phyloP scores from a whole-genome alignment of 176 grass and related monocot species.

The Bolboschoenus planiculmis region DNA sequence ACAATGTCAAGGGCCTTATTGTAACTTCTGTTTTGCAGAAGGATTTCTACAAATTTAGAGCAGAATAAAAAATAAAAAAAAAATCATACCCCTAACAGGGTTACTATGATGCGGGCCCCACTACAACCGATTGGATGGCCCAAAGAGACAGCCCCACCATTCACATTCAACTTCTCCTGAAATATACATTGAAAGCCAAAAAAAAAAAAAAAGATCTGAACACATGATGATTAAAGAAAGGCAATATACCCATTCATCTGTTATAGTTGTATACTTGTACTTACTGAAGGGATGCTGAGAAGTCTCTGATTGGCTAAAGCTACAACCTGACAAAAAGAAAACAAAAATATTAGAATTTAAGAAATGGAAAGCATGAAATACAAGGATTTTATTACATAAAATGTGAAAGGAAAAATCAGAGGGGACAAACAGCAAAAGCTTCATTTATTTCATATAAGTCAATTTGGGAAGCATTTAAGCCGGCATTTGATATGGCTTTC shows the following conservation, averaged over 20 bases:
- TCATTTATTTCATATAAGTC: slow-evolving; percentile 97
- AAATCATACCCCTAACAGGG: slow-evolving; percentile 84
- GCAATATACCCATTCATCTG: background rate
- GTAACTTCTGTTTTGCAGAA: background rate
- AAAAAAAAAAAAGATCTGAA: background rate
- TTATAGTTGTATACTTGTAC: background rate
- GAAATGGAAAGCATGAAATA: background rate
- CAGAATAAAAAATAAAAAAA: background rate
- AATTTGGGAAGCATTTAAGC: slow-evolving; percentile 69
- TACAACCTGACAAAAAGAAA: slow-evolving; percentile 55
- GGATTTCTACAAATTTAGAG: background rate
- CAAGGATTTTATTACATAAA: background rate
- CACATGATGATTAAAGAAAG: background rate
- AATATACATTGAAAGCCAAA: background rate
- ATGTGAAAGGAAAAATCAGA: background rate
- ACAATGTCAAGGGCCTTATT: background rate
- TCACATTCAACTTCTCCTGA: slow-evolving; percentile 76
- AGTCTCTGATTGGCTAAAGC: slow-evolving; percentile 87
- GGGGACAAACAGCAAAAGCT: slow-evolving; percentile 64
- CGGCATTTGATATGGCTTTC: slow-evolving; percentile 77
- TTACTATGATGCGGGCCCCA: slow-evolving; percentile 81
- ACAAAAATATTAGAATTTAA: slow-evolving; percentile 5
- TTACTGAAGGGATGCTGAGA: slow-evolving; percentile 79
- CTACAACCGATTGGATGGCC: slow-evolving; percentile 93
- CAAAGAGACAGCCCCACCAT: slow-evolving; percentile 89